phyloP scores from a whole-genome alignment of 2,329 filamentous ascomycete species.

The Blastomyces emzantsi region DNA sequence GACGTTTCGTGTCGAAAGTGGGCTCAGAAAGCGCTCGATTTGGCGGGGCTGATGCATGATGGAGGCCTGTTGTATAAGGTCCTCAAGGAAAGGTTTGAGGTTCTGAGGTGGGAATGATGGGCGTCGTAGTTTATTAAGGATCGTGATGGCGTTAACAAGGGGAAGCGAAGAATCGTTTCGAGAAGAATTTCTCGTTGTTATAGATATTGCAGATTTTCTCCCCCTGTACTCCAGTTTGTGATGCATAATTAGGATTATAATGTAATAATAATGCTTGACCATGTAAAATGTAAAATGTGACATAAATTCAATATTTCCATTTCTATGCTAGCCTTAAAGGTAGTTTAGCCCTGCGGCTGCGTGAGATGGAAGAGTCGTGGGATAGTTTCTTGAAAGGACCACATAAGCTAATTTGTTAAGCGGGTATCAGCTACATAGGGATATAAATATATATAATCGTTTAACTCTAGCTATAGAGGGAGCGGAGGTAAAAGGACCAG shows the following conservation, averaged over 20 bases:
- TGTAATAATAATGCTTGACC: background rate
- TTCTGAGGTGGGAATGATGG: constrained; percentile 19
- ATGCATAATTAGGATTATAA: background rate
- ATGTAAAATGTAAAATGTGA: too few relatives aligned
- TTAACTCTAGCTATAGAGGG: background rate
- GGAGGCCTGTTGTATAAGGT: constrained; percentile 20
- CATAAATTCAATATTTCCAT: background rate
- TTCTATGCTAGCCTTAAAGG: background rate
- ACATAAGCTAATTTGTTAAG: background rate
- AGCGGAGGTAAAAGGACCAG: too few relatives aligned
- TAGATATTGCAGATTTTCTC: background rate
- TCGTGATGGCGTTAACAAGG: background rate
- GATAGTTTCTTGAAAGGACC: background rate
- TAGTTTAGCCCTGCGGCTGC: background rate
- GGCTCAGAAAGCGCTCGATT: constrained; percentile 29
- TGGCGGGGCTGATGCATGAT: constrained; percentile 25
- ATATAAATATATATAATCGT: background rate
- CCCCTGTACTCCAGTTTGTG: background rate
- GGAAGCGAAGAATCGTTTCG: background rate
- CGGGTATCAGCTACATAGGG: background rate
- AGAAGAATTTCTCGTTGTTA: background rate
- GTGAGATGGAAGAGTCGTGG: background rate
- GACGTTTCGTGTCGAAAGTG: constrained; percentile 29
- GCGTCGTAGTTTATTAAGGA: background rate
- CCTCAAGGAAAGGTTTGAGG: constrained; percentile 24